These are phyloP conservation scores for Ustilago esculenta DNA, from an alignment of 1,284 basidiomycete genomes.

Conservation along the genomic window DNA sequence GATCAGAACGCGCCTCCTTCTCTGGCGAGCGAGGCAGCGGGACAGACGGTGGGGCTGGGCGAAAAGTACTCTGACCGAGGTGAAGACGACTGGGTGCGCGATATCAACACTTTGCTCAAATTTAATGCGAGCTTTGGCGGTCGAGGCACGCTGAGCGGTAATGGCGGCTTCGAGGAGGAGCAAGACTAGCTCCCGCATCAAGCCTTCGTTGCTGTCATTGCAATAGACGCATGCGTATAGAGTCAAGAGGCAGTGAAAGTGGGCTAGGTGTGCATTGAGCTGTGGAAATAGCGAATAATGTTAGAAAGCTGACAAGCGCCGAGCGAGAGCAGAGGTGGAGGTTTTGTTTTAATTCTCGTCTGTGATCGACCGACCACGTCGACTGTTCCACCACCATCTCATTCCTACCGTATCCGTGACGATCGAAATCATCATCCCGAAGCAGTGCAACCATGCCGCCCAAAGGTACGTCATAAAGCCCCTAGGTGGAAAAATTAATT, in stretches of 20 bases:
- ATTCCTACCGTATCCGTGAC: no score
- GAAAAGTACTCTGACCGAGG: conserved; percentile 71
- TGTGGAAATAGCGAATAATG: no score
- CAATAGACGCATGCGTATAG: no score
- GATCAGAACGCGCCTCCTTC: not conserved
- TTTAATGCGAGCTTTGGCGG: conserved; percentile 66
- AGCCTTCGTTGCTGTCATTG: not conserved
- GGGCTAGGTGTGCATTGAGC: no score
- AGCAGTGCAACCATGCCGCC: no score
- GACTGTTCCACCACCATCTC: no score
- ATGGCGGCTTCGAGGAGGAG: conserved; percentile 49
- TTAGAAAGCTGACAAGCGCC: no score
- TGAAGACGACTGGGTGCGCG: conserved; percentile 92
- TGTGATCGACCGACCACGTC: not conserved
- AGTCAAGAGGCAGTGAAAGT: no score
- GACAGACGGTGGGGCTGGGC: conserved; percentile 10
- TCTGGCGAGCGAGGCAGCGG: not conserved
- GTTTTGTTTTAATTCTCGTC: not conserved
- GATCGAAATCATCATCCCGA: no score
- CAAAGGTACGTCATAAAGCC: conserved; percentile 16
- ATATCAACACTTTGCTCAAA: conserved; percentile 77
- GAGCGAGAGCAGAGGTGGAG: not conserved
- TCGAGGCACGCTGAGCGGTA: conserved; percentile 51
- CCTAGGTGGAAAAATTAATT: no score
- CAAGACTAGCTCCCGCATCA: conserved; percentile 8